Evolutionary conservation across 768 basidiomycete species (phyloP), one percentile per base, ranked within the genome.

Genomic region (Butyriboletus loyo): DNA sequence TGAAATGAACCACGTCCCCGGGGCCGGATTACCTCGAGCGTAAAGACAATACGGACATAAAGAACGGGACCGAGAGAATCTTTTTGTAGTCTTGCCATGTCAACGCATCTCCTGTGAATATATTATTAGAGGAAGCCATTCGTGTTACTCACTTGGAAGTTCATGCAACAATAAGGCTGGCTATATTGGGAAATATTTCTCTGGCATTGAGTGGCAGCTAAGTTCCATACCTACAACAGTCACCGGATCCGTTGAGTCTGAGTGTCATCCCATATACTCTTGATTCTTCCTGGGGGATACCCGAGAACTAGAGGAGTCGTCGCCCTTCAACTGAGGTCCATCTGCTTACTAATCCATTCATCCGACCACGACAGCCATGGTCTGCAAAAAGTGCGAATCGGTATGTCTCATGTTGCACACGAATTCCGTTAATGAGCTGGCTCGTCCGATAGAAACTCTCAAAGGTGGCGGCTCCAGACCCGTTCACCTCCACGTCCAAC

Each of bases 391-490:
- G 77, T 92, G 90, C 71, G 88, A 90, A 73, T 75, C 79, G 70
- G 89, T 82, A 53, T 37, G 78, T 68, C 9, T 49, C 41, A 49
- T 59, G 50, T 49, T 58, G 56, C 17, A 50, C 46, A 53, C 59
- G 53, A 38, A 56, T 54, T 30, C 19, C 19, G 4, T 13, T 2
- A 8, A 21, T 35, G 5, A 37, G 25, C 40, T 62, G 25, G 63
- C 17, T 1, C 5, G 37, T 4, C 27, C 39, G 13, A 32, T 58
- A 93, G 90, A 93, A 93, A 91, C 81, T 91, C 49, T 92, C 89
- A 52, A 92, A 89, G 70, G 79, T 93, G 40, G 91, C 91, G 50
- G 91, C 91, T 4, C 92, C 91, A 42, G 91, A 93, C 73, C 91
- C 91, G 36, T 93, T 92, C 72, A 79, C 77, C 30, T 79, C 89